Evolutionary conservation across 345 rosid species (phyloP).

Genomic region (Syzygium jambos): DNA sequence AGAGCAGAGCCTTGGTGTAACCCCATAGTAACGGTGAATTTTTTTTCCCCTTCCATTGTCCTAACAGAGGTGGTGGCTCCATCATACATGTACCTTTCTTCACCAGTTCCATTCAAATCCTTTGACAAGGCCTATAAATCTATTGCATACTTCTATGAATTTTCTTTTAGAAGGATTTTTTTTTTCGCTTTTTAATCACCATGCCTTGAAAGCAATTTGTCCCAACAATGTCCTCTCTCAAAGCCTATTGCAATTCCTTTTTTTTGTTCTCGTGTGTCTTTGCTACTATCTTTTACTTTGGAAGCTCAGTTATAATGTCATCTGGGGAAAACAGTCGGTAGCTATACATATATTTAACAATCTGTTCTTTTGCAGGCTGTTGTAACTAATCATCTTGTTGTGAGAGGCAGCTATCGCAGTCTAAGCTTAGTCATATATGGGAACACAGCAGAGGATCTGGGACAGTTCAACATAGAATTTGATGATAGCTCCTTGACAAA

Average conservation of each 20-base stretch:
- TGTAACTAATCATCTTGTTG: constrained; percentile 93
- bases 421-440: constrained; percentile 89
- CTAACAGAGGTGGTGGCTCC: not conserved
- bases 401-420: constrained; percentile 95
- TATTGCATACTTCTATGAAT: not conserved
- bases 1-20: not conserved
- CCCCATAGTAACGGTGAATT: not conserved
- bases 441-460: constrained; percentile 93
- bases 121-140: not conserved
- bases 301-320: not conserved
- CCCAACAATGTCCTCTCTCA: not conserved
- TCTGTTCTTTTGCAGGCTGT: constrained; percentile 66
- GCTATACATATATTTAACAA: not conserved
- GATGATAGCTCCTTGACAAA: constrained; percentile 83
- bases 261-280: not conserved
- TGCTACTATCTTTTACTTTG: not conserved
- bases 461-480: constrained; percentile 92
- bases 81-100: not conserved
- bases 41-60: not conserved
- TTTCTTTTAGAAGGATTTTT: not conserved
- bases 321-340: not conserved
- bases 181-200: not conserved
- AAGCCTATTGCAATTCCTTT: not conserved
- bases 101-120: not conserved
- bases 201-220: not conserved